Base-by-base conservation (phyloP, 208 protist species). In the Trypanosoma grayi region DNA sequence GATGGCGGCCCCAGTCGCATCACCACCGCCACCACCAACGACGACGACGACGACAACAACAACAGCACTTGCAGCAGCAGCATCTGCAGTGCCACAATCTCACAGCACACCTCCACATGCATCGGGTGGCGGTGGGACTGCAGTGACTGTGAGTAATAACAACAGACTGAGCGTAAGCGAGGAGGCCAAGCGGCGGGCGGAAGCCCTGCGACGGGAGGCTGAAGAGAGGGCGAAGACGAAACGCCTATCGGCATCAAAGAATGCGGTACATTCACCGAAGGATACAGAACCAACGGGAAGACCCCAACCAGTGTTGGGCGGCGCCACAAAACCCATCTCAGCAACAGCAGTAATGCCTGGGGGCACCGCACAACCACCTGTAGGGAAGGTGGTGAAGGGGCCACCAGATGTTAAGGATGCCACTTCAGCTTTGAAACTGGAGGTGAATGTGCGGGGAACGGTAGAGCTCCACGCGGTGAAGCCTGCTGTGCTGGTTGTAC, bases 151-250 rank as follows among this genome's bases (percentile, higher is more conserved):
- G 5, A 25, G 2, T 10, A 55, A 25, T 0, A 31, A 55, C 41
- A 16, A 31, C 16, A 45, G 34, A 20, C 43, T 1, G 20, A 13
- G 25, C 20, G 2, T 25, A 48, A 11, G 37, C 24, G 55, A 60
- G 22, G 40, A 50, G 14, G 55, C 55, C 8, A 50, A 24, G 30
- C 55, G 41, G 13, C 22, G 55, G 28, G 55, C 41, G 18, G 28
- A 51, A 33, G 55, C 20, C 11, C 18, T 60, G 25, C 39, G 40
- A 60, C 9, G 4, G 39, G 16, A 51, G 25, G 4, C 28, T 28
- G 39, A 50, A 20, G 40, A 6, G 4, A n/a, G 9, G 2, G 27
- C 13, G 5, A 28, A 13, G 28, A n/a, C n/a, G n/a, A n/a, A n/a
- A n/a, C n/a, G n/a, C n/a, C n/a, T n/a, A n/a, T n/a, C n/a, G n/a